A percentile compares a stretch with the other conserved stretches of the same genome.
phyloP scores from a whole-genome alignment of 805 yeast species.

The Barnettozyma sucrosica region DNA sequence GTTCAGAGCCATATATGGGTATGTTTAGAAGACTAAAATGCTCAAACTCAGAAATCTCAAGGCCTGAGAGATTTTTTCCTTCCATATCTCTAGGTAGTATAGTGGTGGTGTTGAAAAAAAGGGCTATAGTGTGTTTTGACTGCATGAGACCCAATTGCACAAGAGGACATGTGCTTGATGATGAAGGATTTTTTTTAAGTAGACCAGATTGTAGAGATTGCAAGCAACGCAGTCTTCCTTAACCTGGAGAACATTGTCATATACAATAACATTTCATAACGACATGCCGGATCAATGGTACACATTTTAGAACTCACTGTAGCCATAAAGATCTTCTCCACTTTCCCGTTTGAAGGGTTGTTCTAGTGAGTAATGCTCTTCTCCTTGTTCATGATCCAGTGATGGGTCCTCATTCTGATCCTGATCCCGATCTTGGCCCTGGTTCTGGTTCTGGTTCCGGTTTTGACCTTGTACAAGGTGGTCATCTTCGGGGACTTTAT shows the following conservation, averaged over 20 bases:
- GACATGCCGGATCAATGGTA: not conserved
- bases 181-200: too few relatives aligned
- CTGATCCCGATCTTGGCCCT: too few relatives aligned
- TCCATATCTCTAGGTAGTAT: too few relatives aligned
- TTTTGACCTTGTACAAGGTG: not conserved
- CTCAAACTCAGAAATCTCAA: too few relatives aligned
- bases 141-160: too few relatives aligned
- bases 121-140: too few relatives aligned
- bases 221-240: not conserved
- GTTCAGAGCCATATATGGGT: too few relatives aligned
- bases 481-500: not conserved
- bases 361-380: not conserved
- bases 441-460: too few relatives aligned
- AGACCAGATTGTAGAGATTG: not conserved
- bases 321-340: not conserved
- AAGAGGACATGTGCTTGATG: too few relatives aligned
- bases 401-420: not conserved
- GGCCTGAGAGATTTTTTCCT: too few relatives aligned
- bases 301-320: not conserved
- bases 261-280: not conserved
- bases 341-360: slow-evolving; percentile 1
- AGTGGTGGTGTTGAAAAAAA: too few relatives aligned
- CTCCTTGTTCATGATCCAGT: not conserved
- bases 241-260: not conserved
- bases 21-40: too few relatives aligned